Conservation (phyloP, 768 basidiomycete genomes). For the Lactarius quietus region DNA sequence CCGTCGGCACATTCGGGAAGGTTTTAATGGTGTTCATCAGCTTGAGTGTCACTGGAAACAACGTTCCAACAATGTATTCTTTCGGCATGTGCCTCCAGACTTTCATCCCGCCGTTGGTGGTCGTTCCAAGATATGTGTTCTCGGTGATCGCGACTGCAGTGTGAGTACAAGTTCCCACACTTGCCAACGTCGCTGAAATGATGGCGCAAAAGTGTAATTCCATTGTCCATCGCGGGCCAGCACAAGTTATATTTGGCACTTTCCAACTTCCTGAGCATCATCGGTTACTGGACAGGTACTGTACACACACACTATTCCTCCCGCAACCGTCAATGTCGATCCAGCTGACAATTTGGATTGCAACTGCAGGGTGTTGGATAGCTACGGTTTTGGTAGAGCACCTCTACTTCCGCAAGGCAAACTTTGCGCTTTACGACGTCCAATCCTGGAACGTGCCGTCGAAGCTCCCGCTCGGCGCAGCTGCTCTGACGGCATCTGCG, state of each 20-base stretch:
- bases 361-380: slow-evolving; percentile 41
- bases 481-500: slow-evolving; percentile 51
- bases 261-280: slow-evolving; percentile 63
- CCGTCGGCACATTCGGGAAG: slow-evolving; percentile 63
- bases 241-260: slow-evolving; percentile 61
- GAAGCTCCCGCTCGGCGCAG: slow-evolving; percentile 57
- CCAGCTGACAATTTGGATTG: slow-evolving; percentile 51
- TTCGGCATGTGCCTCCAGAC: slow-evolving; percentile 72
- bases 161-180: slow-evolving; percentile 38
- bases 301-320: not conserved
- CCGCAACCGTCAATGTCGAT: not conserved
- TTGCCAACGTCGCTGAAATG: not conserved
- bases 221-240: slow-evolving; percentile 65
- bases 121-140: slow-evolving; percentile 68
- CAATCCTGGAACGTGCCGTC: slow-evolving; percentile 51
- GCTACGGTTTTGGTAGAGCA: slow-evolving; percentile 65
- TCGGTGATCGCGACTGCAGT: slow-evolving; percentile 61
- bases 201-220: slow-evolving; percentile 47
- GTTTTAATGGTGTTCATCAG: slow-evolving; percentile 69
- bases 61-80: slow-evolving; percentile 81
- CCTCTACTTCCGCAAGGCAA: slow-evolving; percentile 53
- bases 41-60: slow-evolving; percentile 76
- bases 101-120: slow-evolving; percentile 53
- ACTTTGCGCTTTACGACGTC: slow-evolving; percentile 48
- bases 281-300: slow-evolving; percentile 41